Conservation (phyloP, 768 basidiomycete species). For the Naganishia onofrii region DNA sequence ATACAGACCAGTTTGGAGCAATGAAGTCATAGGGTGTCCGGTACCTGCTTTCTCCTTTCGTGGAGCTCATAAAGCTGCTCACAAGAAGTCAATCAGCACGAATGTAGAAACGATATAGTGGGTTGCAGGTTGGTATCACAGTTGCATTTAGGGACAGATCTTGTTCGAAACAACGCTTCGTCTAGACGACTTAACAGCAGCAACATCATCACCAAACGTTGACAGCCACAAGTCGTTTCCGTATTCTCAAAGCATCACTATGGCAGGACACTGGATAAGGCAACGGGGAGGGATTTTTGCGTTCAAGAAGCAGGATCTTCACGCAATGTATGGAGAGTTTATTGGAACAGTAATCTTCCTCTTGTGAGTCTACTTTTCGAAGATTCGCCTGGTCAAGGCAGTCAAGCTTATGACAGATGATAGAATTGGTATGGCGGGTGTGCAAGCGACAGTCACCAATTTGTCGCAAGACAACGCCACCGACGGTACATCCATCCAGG, state of each 20-base stretch:
- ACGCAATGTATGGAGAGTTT: constrained; percentile 46
- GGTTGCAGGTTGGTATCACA: background rate
- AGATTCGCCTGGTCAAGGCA: background rate
- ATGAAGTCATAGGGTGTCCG: constrained; percentile 13
- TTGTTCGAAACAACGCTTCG: background rate
- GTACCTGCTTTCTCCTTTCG: background rate
- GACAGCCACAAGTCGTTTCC: background rate
- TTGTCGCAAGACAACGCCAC: constrained; percentile 20
- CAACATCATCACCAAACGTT: background rate
- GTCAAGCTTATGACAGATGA: background rate
- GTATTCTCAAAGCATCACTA: background rate
- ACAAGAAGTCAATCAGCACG: background rate
- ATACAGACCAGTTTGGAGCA: constrained; percentile 1
- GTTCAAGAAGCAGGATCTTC: constrained; percentile 30
- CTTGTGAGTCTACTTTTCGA: constrained; percentile 35
- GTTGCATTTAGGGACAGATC: background rate
- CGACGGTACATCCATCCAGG: constrained; percentile 28
- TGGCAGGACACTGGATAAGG: constrained; percentile 16
- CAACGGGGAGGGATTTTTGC: background rate
- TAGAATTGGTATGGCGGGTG: constrained; percentile 33
- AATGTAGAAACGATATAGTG: background rate
- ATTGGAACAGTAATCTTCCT: constrained; percentile 46
- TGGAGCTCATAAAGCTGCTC: background rate
- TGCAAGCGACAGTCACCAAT: constrained; percentile 41
- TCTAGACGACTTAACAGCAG: background rate